Conservation (phyloP, 2,329 filamentous ascomycete species). For the Botrytis hyacinthi region DNA sequence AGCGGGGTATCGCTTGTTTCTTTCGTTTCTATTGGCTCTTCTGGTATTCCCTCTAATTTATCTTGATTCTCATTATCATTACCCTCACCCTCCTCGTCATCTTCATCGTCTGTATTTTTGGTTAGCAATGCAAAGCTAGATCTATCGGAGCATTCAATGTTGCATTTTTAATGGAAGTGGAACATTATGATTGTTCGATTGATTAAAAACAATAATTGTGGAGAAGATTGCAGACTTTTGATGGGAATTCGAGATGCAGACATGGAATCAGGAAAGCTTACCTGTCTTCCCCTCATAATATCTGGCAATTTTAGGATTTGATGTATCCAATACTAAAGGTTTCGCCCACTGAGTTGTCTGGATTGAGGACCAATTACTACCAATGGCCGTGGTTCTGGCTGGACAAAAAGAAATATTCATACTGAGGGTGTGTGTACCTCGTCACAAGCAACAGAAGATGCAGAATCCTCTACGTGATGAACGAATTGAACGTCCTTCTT, state of each 20-base stretch:
- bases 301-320: constrained; percentile 24
- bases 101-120: background rate
- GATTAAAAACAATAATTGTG: constrained; percentile 4
- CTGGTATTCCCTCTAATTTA: constrained; percentile 1
- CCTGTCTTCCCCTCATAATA: constrained; percentile 16
- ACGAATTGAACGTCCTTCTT: constrained; percentile 32
- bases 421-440: constrained; percentile 28
- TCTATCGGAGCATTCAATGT: background rate
- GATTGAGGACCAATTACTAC: constrained; percentile 28
- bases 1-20: constrained; percentile 18
- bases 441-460: constrained; percentile 26
- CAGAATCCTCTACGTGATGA: constrained; percentile 23
- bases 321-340: constrained; percentile 24
- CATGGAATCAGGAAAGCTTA: constrained; percentile 11
- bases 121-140: constrained; percentile 2
- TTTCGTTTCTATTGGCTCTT: constrained; percentile 13
- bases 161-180: constrained; percentile 1
- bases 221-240: background rate
- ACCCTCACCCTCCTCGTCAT: background rate
- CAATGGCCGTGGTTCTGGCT: constrained; percentile 28
- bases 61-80: constrained; percentile 11
- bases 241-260: constrained; percentile 1
- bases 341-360: constrained; percentile 19
- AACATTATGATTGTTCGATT: background rate
- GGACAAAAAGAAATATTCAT: constrained; percentile 39